Conservation (phyloP, 2,329 filamentous ascomycete species). For the Verticillium isaacii region DNA sequence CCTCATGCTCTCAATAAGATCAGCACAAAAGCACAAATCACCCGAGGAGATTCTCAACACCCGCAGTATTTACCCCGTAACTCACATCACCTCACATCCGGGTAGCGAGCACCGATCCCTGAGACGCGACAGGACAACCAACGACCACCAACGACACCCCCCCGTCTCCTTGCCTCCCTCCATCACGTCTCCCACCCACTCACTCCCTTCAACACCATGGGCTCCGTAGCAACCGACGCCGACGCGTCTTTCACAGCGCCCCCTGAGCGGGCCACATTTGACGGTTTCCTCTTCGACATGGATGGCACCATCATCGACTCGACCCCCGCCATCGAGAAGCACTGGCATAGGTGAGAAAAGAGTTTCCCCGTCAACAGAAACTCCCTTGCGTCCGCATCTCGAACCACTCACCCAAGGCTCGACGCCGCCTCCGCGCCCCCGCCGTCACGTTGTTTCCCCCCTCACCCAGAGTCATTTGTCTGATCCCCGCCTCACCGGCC, state of each 20-base stretch:
- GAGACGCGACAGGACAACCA: no score
- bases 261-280: slow-evolving; percentile 27
- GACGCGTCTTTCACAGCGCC: slow-evolving; percentile 11
- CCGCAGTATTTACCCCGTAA: no score
- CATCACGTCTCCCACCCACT: not conserved
- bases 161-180: not conserved
- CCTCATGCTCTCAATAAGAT: not conserved
- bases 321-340: slow-evolving; percentile 69
- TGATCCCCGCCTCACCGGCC: not conserved
- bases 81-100: no score
- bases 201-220: not conserved
- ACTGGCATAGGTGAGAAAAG: slow-evolving; percentile 62
- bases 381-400: slow-evolving; percentile 5
- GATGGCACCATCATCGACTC: slow-evolving; percentile 82
- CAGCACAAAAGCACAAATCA: not conserved
- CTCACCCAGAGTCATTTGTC: not conserved
- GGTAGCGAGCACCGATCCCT: no score
- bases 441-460: not conserved
- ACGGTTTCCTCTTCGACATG: slow-evolving; percentile 67
- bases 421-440: not conserved
- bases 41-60: no score
- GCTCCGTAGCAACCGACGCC: not conserved
- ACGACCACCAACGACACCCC: no score
- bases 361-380: not conserved
- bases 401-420: not conserved